Percentiles rank a stretch among this genome's conserved stretches.
Evolutionary conservation across 306 rosid genomes (phyloP).

Genomic region (Trifolium dubium): DNA sequence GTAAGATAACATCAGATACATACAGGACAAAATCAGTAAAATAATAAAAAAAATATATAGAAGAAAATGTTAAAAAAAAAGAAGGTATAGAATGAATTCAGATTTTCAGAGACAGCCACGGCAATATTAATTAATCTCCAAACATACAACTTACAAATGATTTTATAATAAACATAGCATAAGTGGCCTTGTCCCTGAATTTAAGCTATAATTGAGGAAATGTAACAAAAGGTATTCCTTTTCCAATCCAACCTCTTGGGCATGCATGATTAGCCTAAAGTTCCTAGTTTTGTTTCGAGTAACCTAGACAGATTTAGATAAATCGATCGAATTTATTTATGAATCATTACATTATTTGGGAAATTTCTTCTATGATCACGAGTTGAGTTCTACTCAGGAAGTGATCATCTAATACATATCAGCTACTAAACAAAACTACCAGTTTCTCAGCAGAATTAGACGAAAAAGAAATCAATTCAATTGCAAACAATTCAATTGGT

Average conservation of each 20-base stretch:
- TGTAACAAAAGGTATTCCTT: background rate
- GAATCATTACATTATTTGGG: too few species aligned
- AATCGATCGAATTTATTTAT: too few species aligned
- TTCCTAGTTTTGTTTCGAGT: conserved; percentile 1
- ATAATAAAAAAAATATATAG: background rate
- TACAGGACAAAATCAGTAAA: conserved; percentile 44
- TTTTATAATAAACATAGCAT: background rate
- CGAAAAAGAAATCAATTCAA: background rate
- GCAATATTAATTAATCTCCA: background rate
- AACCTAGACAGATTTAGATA: background rate
- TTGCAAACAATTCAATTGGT: background rate
- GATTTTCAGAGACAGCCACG: conserved; percentile 23
- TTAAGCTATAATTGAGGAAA: background rate
- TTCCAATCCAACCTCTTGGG: background rate
- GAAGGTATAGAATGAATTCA: background rate
- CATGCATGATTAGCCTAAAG: conserved; percentile 17
- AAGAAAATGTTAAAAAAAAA: background rate
- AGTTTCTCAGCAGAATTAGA: background rate
- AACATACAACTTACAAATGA: background rate
- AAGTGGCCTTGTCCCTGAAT: conserved; percentile 1
- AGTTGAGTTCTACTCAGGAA: too few species aligned
- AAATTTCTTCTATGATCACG: too few species aligned
- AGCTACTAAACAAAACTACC: background rate
- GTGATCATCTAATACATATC: too few species aligned
- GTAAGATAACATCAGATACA: conserved; percentile 45